These are phyloP conservation scores for Xylaria flabelliformis DNA, from an alignment of 495 filamentous ascomycete genomes.

Conservation along the genomic window DNA sequence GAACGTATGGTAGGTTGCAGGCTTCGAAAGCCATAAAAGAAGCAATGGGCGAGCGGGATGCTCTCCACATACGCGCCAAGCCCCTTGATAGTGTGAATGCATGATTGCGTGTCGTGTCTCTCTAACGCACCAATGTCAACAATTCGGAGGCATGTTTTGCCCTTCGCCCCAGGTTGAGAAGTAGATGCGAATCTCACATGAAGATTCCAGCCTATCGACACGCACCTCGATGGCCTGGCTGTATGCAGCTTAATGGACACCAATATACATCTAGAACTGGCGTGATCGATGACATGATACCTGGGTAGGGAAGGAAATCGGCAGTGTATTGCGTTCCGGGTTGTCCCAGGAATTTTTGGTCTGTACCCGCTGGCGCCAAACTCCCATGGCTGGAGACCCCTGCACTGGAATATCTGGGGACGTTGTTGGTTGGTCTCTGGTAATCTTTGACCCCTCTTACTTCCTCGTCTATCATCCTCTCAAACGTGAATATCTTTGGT, in stretches of 20 bases:
- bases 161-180: conserved; percentile 21
- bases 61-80: conserved; percentile 26
- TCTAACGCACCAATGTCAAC: conserved; percentile 16
- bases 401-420: conserved; percentile 17
- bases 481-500: conserved; percentile 4
- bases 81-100: conserved; percentile 26
- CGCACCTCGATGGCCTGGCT: not conserved
- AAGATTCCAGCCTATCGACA: conserved; percentile 24
- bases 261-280: conserved; percentile 20
- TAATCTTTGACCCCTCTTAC: conserved; percentile 24
- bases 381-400: conserved; percentile 21
- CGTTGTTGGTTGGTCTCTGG: conserved; percentile 25
- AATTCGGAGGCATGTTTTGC: conserved; percentile 14
- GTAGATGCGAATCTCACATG: conserved; percentile 20
- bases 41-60: conserved; percentile 11
- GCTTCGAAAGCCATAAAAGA: conserved; percentile 18
- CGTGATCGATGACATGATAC: conserved; percentile 25
- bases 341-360: conserved; percentile 21
- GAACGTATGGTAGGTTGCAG: conserved; percentile 11
- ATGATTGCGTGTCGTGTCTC: conserved; percentile 27
- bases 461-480: conserved; percentile 16
- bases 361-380: conserved; percentile 24
- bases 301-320: conserved; percentile 16
- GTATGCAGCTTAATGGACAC: conserved; percentile 26
- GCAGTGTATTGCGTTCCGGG: conserved; percentile 19